Percentiles rank a stretch among this genome's conserved stretches.
These are phyloP conservation scores for Domatiomyces catenatus DNA, from an alignment of 2,329 filamentous ascomycete species.

Conservation along the genomic window DNA sequence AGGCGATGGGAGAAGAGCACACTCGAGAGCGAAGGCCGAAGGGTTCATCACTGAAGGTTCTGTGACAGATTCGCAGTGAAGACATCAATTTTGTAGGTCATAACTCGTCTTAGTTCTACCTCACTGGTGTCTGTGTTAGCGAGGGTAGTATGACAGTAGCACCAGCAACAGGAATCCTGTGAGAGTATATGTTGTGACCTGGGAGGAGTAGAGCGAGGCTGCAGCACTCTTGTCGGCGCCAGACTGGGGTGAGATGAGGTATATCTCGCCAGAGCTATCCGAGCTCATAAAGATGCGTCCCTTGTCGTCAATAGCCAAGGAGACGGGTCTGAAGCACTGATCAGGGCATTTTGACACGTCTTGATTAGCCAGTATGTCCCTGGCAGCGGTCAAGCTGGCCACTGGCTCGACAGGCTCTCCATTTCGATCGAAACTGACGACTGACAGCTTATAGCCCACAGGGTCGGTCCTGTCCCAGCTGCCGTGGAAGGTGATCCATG, in stretches of 20 bases:
- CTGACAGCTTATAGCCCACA: conserved; percentile 36
- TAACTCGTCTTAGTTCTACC: neutral
- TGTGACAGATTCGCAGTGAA: neutral
- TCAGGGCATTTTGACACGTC: conserved; percentile 19
- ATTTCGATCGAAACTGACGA: conserved; percentile 30
- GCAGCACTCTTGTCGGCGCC: neutral
- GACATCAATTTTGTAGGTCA: neutral
- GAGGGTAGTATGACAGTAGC: neutral
- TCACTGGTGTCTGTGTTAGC: neutral
- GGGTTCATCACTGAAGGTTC: neutral
- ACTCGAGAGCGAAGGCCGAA: neutral
- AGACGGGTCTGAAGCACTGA: conserved; percentile 22
- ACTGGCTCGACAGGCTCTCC: conserved; percentile 30
- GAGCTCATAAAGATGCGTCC: conserved; percentile 23
- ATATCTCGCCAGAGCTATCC: conserved; percentile 21
- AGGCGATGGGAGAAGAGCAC: neutral
- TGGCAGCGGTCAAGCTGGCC: conserved; percentile 20
- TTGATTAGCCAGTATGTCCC: conserved; percentile 20
- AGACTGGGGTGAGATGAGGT: conserved; percentile 8
- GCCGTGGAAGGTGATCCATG: conserved; percentile 57
- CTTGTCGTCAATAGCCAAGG: conserved; percentile 20
- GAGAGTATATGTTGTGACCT: neutral
- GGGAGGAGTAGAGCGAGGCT: neutral
- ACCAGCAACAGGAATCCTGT: neutral
- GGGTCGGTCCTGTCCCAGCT: conserved; percentile 44